Base-by-base conservation (phyloP, 2,329 filamentous ascomycete genomes). In the Aspergillus ibericus region DNA sequence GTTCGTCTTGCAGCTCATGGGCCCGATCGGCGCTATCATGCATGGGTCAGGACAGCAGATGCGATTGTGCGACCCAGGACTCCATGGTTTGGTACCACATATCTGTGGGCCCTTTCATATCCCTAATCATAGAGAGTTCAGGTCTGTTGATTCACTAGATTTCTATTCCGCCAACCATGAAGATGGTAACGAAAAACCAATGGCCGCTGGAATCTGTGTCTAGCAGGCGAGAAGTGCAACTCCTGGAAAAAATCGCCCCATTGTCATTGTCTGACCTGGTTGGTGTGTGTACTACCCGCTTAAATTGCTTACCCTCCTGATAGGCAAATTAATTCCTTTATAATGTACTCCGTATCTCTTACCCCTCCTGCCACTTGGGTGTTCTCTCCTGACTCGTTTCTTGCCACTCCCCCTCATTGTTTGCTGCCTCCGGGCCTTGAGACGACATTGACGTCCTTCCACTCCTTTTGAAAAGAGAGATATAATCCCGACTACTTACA, bases 371-470 rank as follows among this genome's bases (percentile, higher is more conserved):
- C 40, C 32, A 25, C 8, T 25, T 35, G 32, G 44, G 25, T 18
- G n/a, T 32, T 29, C 25, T 50, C 27, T 25, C 25, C 29, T 55
- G 46, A n/a, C 34, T 53, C 48, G 32, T 36, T 35, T 53, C 35
- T 32, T 47, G 47, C 50, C 59, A 29, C 51, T 22, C 35, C 53
- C 35, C 51, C 42, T 47, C 47, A 44, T 53, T 53, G 36, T 22
- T 40, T 27, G 12, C 36, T 42, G 32, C 44, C 38, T 46, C 38
- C 50, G 29, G 12, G 47, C 18, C n/a, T 55, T 42, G 47, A 47
- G 52, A 51, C 60, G 58, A 36, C 51, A 40, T 63, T 56, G 40
- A 51, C 58, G 58, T 62, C 55, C 18, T 59, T 63, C 49, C 55
- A 47, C 56, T 57, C 58, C 40, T 59, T 60, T 56, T 27, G n/a